A percentile compares a stretch with the other conserved stretches of the same genome.
phyloP scores from a whole-genome alignment of 2,329 filamentous ascomycete species.

The Gnomoniopsis smithogilvyi region DNA sequence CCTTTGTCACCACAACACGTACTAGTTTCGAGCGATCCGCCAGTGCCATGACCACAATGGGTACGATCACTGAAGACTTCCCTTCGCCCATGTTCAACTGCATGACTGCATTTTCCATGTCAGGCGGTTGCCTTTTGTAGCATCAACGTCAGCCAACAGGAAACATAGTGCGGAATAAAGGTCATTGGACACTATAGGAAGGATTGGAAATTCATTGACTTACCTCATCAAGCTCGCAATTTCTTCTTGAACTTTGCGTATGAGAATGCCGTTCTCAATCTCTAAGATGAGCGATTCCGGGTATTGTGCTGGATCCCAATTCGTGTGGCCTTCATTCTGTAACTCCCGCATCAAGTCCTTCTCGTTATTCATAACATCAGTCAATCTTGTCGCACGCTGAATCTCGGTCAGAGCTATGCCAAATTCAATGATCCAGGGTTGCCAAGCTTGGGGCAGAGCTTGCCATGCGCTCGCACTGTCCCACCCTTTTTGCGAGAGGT shows the following conservation, averaged over 20 bases:
- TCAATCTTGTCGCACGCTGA: constrained; percentile 41
- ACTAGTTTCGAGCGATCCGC: constrained; percentile 50
- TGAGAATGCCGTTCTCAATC: constrained; percentile 58
- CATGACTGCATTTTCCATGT: constrained; percentile 48
- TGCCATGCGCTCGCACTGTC: constrained; percentile 21
- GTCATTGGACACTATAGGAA: neutral
- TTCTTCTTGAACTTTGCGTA: constrained; percentile 56
- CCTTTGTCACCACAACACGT: constrained; percentile 58
- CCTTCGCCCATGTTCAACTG: constrained; percentile 72
- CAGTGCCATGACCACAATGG: constrained; percentile 54
- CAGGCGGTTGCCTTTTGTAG: constrained; percentile 23
- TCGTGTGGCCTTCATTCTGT: constrained; percentile 48
- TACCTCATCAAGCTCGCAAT: constrained; percentile 56
- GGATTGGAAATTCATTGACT: neutral
- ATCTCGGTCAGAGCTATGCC: constrained; percentile 36
- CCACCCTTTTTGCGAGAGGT: constrained; percentile 23
- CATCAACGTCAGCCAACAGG: neutral
- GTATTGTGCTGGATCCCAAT: constrained; percentile 48
- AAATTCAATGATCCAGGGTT: constrained; percentile 33
- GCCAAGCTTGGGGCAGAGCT: constrained; percentile 31
- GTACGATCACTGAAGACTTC: constrained; percentile 67
- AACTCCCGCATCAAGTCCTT: constrained; percentile 39
- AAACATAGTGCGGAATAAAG: too few species aligned
- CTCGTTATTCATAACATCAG: constrained; percentile 22
- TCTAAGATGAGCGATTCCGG: constrained; percentile 65